Conservation (phyloP, 495 filamentous ascomycete genomes). For the Tuber magnatum region DNA sequence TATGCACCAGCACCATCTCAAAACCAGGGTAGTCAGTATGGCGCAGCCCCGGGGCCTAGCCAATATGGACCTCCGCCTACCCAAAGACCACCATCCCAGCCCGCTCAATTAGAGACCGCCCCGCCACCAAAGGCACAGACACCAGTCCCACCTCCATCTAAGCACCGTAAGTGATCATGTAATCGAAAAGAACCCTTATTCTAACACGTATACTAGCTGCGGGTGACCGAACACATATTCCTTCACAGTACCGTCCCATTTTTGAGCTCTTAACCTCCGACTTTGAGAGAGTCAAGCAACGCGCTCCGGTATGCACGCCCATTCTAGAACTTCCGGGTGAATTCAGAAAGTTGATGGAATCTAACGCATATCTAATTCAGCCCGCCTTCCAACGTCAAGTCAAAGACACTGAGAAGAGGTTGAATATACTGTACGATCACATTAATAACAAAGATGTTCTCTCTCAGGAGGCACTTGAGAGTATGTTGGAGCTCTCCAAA, state of each 20-base stretch:
- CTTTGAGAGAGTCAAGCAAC: conserved; percentile 76
- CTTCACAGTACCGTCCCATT: conserved; percentile 63
- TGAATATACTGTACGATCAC: conserved; percentile 89
- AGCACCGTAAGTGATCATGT: conserved; percentile 55
- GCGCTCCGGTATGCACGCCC: conserved; percentile 54
- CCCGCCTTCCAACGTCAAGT: conserved; percentile 73
- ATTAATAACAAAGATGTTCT: conserved; percentile 91
- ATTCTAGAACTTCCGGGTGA: conserved; percentile 1
- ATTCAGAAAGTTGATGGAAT: not conserved
- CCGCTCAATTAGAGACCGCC: conserved; percentile 46
- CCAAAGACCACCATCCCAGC: conserved; percentile 28
- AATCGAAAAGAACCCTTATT: not conserved
- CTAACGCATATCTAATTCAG: conserved; percentile 6
- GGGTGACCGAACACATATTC: conserved; percentile 87
- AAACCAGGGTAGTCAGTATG: conserved; percentile 40
- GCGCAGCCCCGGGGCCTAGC: conserved; percentile 40
- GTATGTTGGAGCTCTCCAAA: conserved; percentile 47
- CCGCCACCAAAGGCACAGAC: conserved; percentile 48
- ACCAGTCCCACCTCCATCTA: conserved; percentile 49
- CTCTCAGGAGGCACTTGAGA: conserved; percentile 68
- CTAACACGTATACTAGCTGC: conserved; percentile 48
- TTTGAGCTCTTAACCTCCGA: conserved; percentile 74
- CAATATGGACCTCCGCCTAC: conserved; percentile 35
- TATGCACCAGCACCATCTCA: conserved; percentile 45
- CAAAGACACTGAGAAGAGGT: conserved; percentile 81